Evolutionary conservation across 2,329 filamentous ascomycete species (phyloP).

Genomic region (Knoxdaviesia capensis): DNA sequence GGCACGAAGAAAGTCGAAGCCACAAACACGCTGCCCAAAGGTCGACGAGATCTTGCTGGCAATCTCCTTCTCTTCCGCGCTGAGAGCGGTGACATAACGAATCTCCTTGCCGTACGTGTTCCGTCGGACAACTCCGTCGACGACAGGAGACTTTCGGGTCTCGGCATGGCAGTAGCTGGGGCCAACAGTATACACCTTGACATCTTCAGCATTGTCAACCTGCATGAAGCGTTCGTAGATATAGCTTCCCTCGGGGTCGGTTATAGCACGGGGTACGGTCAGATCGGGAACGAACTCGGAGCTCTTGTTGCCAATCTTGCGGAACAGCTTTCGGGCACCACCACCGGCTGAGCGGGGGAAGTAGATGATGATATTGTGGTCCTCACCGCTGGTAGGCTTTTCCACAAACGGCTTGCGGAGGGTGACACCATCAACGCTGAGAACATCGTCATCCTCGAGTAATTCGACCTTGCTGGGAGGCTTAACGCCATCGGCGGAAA

Average conservation of each 20-base stretch:
- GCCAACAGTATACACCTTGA: slow-evolving; percentile 96
- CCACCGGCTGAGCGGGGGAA: slow-evolving; percentile 75
- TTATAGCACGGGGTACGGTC: slow-evolving; percentile 57
- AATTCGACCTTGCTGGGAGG: slow-evolving; percentile 63
- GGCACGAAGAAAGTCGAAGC: slow-evolving; percentile 81
- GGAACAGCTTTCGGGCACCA: slow-evolving; percentile 77
- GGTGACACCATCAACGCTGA: slow-evolving; percentile 66
- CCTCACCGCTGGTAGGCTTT: slow-evolving; percentile 94
- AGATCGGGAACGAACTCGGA: slow-evolving; percentile 78
- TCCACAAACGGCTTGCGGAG: slow-evolving; percentile 93
- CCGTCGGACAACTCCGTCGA: slow-evolving; percentile 84
- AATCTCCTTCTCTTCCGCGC: slow-evolving; percentile 61
- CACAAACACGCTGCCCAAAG: slow-evolving; percentile 89
- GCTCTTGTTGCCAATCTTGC: slow-evolving; percentile 97
- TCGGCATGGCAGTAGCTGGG: slow-evolving; percentile 88
- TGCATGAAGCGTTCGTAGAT: slow-evolving; percentile 95
- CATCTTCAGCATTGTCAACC: slow-evolving; percentile 92
- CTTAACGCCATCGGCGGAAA: neutral
- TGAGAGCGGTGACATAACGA: slow-evolving; percentile 77
- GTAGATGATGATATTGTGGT: slow-evolving; percentile 98
- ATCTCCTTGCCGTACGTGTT: slow-evolving; percentile 97
- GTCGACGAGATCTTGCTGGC: slow-evolving; percentile 77
- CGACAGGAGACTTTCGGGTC: slow-evolving; percentile 89
- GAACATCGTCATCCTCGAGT: slow-evolving; percentile 72
- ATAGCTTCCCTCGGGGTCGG: slow-evolving; percentile 66